A percentile compares a stretch with the other conserved stretches of the same genome.
Conservation (phyloP, 1,284 basidiomycete species). For the Trametes hirsuta region DNA sequence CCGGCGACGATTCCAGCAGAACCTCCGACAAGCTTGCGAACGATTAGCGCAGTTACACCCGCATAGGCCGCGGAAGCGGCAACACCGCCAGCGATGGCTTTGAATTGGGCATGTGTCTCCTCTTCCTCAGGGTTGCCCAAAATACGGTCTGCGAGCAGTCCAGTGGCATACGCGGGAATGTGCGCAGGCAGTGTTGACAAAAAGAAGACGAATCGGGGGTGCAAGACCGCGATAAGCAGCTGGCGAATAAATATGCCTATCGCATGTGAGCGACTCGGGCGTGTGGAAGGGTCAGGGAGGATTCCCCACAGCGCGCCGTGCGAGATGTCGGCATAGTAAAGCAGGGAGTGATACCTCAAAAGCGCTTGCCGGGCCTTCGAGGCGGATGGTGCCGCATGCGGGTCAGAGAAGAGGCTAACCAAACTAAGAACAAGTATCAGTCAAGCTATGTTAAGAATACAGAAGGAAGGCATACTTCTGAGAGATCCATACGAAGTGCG, state of each 20-base stretch:
- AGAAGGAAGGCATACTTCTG: slow-evolving; percentile 64
- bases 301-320: slow-evolving; percentile 64
- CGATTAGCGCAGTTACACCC: slow-evolving; percentile 16
- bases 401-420: slow-evolving; percentile 76
- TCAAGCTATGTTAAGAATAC: slow-evolving; percentile 4
- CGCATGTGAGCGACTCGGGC: slow-evolving; percentile 65
- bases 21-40: slow-evolving; percentile 1
- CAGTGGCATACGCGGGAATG: slow-evolving; percentile 80
- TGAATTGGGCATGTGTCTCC: slow-evolving; percentile 90
- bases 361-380: slow-evolving; percentile 59
- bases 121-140: slow-evolving; percentile 72
- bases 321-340: slow-evolving; percentile 78
- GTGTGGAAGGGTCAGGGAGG: slow-evolving; percentile 67
- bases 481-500: slow-evolving; percentile 76
- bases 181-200: slow-evolving; percentile 80
- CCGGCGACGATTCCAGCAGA: not conserved
- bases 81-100: slow-evolving; percentile 83
- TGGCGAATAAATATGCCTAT: slow-evolving; percentile 76
- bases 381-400: slow-evolving; percentile 47
- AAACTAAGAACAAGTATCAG: slow-evolving; percentile 44
- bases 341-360: slow-evolving; percentile 83
- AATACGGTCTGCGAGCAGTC: slow-evolving; percentile 67
- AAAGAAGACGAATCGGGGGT: slow-evolving; percentile 83
- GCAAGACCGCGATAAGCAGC: slow-evolving; percentile 68
- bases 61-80: slow-evolving; percentile 57